Evolutionary conservation across 306 rosid species (phyloP), one percentile per base, ranked within the genome.

Genomic region (Lathyrus tuberosus): DNA sequence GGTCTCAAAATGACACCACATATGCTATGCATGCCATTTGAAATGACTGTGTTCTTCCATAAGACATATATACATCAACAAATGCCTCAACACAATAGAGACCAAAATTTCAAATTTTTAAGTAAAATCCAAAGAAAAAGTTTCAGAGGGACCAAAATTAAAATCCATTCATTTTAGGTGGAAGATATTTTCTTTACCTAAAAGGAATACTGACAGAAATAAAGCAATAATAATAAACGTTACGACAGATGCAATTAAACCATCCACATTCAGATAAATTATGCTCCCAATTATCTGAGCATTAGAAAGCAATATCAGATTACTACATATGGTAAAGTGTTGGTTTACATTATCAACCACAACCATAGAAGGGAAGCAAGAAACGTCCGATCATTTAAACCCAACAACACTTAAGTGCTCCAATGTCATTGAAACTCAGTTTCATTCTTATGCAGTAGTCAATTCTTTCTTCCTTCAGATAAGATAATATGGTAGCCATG

Each of bases 401-500:
- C 70, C 70, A 30, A 63, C 12, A 51, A 49, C 11, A 51, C 57
- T 56, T 22, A 14, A 33, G 77, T 33, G 68, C 64, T 75, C 44
- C 12, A 48, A 47, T 61, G 60, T 69, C 80, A 67, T 59, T 33
- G 74, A 61, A 51, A 73, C 52, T 24, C 70, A 26, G 63, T 56
- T 51, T 65, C 43, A 6, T 75, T 61, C 71, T 75, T 22, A 56
- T 13, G 47, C 74, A 48, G 51, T 48, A 70, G 58, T 88, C 81
- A 88, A 79, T 94, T 90, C 87, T 94, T 94, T 67, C 98, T 85
- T 74, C 98, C 98, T 81, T 94, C 98, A 69, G 57, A 11, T 62
- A 94, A 78, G 89, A 94, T 88, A 40, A 94, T 83, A 75, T 94
- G 98, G 86, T 94, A 94, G 15, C 98, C 98, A 69, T 94, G 98